phyloP scores from a whole-genome alignment of 2,329 filamentous ascomycete genomes.

The Endoconidiophora laricicola region DNA sequence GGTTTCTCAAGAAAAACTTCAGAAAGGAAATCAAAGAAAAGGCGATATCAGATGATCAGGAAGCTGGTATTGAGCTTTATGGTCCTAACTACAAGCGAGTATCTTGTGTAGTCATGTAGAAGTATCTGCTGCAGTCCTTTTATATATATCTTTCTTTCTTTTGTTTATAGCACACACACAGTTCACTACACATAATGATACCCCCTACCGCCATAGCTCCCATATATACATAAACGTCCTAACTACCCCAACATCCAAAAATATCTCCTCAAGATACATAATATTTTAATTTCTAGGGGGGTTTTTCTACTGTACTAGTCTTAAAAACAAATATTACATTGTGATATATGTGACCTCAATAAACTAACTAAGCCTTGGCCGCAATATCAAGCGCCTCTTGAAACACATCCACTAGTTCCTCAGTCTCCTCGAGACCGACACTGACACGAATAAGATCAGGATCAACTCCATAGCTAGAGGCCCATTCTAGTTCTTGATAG shows the following conservation, averaged over 20 bases:
- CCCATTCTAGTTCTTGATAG: conserved; percentile 87
- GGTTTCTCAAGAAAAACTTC: conserved; percentile 61
- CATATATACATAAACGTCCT: neutral
- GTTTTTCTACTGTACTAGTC: too few species aligned
- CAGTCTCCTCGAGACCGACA: conserved; percentile 70
- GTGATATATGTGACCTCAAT: too few species aligned
- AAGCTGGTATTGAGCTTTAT: conserved; percentile 56
- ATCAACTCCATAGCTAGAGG: conserved; percentile 63
- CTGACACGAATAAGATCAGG: conserved; percentile 69
- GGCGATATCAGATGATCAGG: conserved; percentile 54
- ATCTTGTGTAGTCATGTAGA: conserved; percentile 44
- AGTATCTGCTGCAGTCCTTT: neutral
- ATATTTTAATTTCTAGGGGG: too few species aligned
- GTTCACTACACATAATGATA: neutral
- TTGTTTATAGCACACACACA: too few species aligned
- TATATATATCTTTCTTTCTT: too few species aligned
- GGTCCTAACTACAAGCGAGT: conserved; percentile 46
- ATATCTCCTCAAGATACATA: neutral
- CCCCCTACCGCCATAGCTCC: neutral
- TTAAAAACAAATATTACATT: too few species aligned
- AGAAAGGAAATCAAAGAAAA: conserved; percentile 53
- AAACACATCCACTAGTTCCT: conserved; percentile 48
- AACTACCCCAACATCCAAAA: too few species aligned
- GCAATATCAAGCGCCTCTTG: conserved; percentile 47
- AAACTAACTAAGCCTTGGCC: neutral